Conservation (phyloP, 2,329 filamentous ascomycete species). For the Dryadomyces quercivorus region DNA sequence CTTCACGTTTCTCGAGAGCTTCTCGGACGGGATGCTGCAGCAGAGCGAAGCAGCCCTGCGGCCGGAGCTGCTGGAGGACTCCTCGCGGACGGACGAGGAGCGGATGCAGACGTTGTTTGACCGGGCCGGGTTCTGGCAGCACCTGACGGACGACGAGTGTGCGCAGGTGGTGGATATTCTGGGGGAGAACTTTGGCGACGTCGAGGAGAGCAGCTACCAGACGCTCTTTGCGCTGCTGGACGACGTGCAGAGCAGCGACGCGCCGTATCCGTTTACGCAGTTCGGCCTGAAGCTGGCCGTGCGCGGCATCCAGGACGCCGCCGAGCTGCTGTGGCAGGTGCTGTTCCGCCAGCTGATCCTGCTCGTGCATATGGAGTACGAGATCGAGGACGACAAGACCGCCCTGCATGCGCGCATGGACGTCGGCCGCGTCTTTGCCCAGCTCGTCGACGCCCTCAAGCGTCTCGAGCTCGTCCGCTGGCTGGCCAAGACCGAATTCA, state of each 20-base stretch:
- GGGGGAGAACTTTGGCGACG: slow-evolving; percentile 51
- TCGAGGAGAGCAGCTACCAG: slow-evolving; percentile 41
- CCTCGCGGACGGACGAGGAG: slow-evolving; percentile 56
- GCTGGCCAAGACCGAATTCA: slow-evolving; percentile 49
- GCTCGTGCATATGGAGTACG: slow-evolving; percentile 74
- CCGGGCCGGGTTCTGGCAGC: slow-evolving; percentile 62
- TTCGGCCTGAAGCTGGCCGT: slow-evolving; percentile 68
- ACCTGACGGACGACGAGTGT: slow-evolving; percentile 73
- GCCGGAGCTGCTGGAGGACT: slow-evolving; percentile 62
- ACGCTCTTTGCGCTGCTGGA: slow-evolving; percentile 37
- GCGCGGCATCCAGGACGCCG: slow-evolving; percentile 65
- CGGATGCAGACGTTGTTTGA: slow-evolving; percentile 70
- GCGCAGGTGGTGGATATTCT: slow-evolving; percentile 56
- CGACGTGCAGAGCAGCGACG: slow-evolving; percentile 28
- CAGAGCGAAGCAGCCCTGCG: slow-evolving; percentile 56
- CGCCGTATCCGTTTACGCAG: slow-evolving; percentile 48
- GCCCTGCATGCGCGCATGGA: slow-evolving; percentile 47
- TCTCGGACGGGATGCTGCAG: slow-evolving; percentile 57
- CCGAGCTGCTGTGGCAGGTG: slow-evolving; percentile 59
- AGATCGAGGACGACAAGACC: slow-evolving; percentile 62
- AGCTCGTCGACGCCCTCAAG: slow-evolving; percentile 57
- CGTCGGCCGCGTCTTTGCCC: slow-evolving; percentile 57
- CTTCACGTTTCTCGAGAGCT: slow-evolving; percentile 54
- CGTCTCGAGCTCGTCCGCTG: slow-evolving; percentile 63
- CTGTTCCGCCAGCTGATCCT: slow-evolving; percentile 75